Base-by-base conservation (phyloP, 1,284 basidiomycete species). In the Anthracocystis setariae region DNA sequence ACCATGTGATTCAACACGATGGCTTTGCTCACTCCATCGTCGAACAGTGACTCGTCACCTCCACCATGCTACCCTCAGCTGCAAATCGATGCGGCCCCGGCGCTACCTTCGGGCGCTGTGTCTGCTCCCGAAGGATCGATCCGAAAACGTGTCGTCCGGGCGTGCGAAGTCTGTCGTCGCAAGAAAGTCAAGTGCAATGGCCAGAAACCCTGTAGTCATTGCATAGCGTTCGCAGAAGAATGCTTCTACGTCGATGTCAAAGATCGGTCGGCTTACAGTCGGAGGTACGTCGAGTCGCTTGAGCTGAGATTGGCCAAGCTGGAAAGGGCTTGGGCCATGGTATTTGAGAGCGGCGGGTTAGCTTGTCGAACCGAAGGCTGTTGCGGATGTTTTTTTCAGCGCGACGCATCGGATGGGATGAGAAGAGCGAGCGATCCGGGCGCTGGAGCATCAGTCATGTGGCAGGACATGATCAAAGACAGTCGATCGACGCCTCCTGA, bases 151-250 rank as follows among this genome's bases (percentile, higher is more conserved):
- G 64, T 73, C 15, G 60, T 60, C 13, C 50, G 73, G 1, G 73
- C 73, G 3, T 75, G 73, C 50, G 73, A 75, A 35, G 61, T 73
- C 3, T 75, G 73, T 27, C 64, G 73, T 10, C 64, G 73, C 44
- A 75, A 75, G 15, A 75, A 76, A 51, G 71, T 76, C 63, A 70
- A 71, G 46, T 76, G 74, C 46, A 73, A 74, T 27, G 74, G 74
- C n/a, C 48, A 64, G 17, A 74, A 68, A 29, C 70, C 70, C 0
- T 76, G 74, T 48, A 58, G 48, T 37, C 63, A 71, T 18, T 76
- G 74, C 62, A 58, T 62, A 15, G 62, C 62, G 18, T 73, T 68
- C 35, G 64, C 49, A 1, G 72, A 70, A 23, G 56, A 64, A 8
- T 76, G 74, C 47, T 49, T 46, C 51, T 76, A 74, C 29, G 68